phyloP scores from a whole-genome alignment of 83 land plant genomes.

The Picea mariana region DNA sequence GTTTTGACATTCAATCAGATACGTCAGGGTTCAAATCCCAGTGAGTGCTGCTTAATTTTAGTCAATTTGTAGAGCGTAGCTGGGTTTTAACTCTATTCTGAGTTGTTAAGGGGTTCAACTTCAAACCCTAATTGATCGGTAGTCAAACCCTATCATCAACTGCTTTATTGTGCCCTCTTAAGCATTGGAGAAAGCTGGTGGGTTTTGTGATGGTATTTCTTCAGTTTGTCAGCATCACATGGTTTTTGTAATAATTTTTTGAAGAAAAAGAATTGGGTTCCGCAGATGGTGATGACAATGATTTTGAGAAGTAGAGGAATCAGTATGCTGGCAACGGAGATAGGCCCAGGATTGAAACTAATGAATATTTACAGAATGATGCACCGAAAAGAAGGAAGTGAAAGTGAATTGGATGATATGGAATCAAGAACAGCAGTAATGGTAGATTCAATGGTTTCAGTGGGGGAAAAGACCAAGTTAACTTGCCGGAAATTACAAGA shows the following conservation, averaged over 20 bases:
- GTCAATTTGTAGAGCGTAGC: no score
- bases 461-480: not conserved
- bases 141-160: not conserved
- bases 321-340: not conserved
- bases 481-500: not conserved
- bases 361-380: not conserved
- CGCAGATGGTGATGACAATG: not conserved
- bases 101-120: no score
- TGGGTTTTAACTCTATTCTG: no score
- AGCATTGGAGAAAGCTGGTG: not conserved
- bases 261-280: not conserved
- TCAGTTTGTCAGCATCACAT: not conserved
- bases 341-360: not conserved
- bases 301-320: not conserved
- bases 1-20: not conserved
- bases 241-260: not conserved
- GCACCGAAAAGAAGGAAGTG: not conserved
- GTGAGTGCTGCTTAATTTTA: no score
- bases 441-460: not conserved
- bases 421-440: conserved; percentile 1
- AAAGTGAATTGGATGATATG: not conserved
- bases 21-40: no score
- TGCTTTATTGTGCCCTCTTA: not conserved
- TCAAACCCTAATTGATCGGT: no score
- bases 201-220: not conserved